These are phyloP conservation scores for Globisporangium canariense DNA, from an alignment of 352 stramenopile species.

Conservation along the genomic window DNA sequence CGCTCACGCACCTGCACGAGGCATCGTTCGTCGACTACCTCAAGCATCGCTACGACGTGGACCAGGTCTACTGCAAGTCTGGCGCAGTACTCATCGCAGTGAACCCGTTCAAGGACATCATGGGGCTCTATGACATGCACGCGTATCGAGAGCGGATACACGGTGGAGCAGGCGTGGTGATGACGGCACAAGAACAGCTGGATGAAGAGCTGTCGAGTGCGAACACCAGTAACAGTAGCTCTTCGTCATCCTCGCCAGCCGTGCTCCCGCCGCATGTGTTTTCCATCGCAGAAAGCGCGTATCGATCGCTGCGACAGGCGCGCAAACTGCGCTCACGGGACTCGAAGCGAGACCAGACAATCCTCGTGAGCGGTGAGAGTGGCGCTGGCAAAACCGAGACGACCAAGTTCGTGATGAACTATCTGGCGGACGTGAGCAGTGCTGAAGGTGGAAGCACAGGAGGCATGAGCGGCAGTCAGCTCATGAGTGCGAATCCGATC, in stretches of 20 bases:
- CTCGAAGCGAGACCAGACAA: conserved; percentile 36
- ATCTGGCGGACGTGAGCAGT: conserved; percentile 38
- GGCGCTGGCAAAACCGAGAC: conserved; percentile 49
- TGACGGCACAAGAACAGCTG: too few species aligned
- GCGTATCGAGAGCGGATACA: conserved; percentile 35
- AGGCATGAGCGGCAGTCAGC: conserved; percentile 43
- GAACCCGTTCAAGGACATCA: conserved; percentile 79
- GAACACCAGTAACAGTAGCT: conserved; percentile 15
- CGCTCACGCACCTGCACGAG: conserved; percentile 76
- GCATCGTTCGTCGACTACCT: conserved; percentile 80
- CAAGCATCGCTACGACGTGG: conserved; percentile 59
- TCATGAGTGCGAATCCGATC: conserved; percentile 85
- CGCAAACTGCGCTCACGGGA: conserved; percentile 34
- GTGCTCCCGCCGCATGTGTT: conserved; percentile 78
- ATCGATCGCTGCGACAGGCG: conserved; percentile 41
- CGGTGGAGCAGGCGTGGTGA: background rate
- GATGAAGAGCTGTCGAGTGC: background rate
- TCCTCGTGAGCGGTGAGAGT: conserved; percentile 49
- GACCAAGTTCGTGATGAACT: conserved; percentile 78
- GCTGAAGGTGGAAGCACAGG: conserved; percentile 15
- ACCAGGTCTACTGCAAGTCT: conserved; percentile 77
- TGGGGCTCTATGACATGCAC: conserved; percentile 55
- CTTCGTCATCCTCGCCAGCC: conserved; percentile 10
- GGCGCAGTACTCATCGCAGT: conserved; percentile 72
- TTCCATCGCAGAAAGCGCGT: conserved; percentile 69